phyloP scores from a whole-genome alignment of 2,329 filamentous ascomycete genomes.

The Ophiostoma ulmi region DNA sequence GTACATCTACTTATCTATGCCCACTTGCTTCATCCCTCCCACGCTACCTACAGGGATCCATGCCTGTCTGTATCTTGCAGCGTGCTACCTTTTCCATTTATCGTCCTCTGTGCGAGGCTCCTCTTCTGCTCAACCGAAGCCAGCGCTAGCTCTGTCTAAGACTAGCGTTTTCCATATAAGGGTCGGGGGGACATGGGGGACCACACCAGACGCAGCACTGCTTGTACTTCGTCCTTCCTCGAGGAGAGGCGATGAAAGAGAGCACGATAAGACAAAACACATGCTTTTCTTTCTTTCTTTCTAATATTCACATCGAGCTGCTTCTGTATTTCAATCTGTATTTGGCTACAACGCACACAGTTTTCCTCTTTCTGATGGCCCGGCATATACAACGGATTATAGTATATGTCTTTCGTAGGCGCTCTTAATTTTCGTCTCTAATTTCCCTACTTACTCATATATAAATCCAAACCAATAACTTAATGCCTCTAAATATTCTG shows the following conservation, averaged over 20 bases:
- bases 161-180: conserved; percentile 1
- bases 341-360: neutral
- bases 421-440: neutral
- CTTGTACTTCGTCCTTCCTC: neutral
- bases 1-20: neutral
- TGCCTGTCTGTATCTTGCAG: conserved; percentile 10
- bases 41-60: conserved; percentile 14
- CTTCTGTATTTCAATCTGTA: neutral
- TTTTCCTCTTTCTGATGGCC: neutral
- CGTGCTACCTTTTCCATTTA: conserved; percentile 9
- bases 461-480: neutral
- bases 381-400: neutral
- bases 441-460: neutral
- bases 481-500: neutral
- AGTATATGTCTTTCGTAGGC: neutral
- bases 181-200: conserved; percentile 15
- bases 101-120: conserved; percentile 14
- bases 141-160: neutral
- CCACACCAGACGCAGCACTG: neutral
- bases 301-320: neutral
- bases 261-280: conserved; percentile 7
- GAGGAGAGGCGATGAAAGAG: neutral
- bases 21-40: conserved; percentile 13
- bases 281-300: conserved; percentile 8
- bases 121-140: conserved; percentile 10